These are phyloP conservation scores for Xylariaceae sp. DNA, from an alignment of 2,329 filamentous ascomycete genomes.

Conservation along the genomic window DNA sequence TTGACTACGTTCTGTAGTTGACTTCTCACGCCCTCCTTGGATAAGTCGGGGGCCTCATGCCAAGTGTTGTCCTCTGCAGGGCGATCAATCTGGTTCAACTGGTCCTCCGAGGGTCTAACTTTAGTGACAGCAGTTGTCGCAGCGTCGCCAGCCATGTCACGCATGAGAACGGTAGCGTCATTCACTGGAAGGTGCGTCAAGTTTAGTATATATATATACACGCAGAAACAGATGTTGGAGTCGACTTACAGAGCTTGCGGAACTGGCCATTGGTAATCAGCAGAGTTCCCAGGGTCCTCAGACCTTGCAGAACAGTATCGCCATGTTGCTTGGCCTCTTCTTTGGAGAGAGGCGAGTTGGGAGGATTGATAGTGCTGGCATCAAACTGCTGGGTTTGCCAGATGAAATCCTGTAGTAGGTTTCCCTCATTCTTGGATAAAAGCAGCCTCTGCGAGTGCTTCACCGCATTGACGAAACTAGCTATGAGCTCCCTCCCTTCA, in stretches of 20 bases:
- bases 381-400: conserved; percentile 82
- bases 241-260: conserved; percentile 70
- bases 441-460: conserved; percentile 74
- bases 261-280: conserved; percentile 96
- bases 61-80: conserved; percentile 88
- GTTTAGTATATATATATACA: neutral
- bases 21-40: conserved; percentile 61
- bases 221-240: neutral
- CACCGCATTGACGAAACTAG: conserved; percentile 73
- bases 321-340: conserved; percentile 75
- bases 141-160: conserved; percentile 88
- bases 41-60: conserved; percentile 79
- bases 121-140: conserved; percentile 70
- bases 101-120: conserved; percentile 72
- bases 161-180: conserved; percentile 73
- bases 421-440: conserved; percentile 90
- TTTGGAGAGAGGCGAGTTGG: conserved; percentile 66
- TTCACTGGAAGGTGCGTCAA: conserved; percentile 45
- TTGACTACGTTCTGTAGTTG: conserved; percentile 61
- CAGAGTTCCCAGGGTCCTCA: conserved; percentile 82
- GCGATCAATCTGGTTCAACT: conserved; percentile 70
- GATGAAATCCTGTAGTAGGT: conserved; percentile 93
- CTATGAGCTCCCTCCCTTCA: conserved; percentile 74
- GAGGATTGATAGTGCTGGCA: conserved; percentile 53
- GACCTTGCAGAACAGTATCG: conserved; percentile 73